Percentiles rank a stretch among this genome's conserved stretches.
Evolutionary conservation across 1,284 basidiomycete species (phyloP).

Genomic region (Bjerkandera adusta): DNA sequence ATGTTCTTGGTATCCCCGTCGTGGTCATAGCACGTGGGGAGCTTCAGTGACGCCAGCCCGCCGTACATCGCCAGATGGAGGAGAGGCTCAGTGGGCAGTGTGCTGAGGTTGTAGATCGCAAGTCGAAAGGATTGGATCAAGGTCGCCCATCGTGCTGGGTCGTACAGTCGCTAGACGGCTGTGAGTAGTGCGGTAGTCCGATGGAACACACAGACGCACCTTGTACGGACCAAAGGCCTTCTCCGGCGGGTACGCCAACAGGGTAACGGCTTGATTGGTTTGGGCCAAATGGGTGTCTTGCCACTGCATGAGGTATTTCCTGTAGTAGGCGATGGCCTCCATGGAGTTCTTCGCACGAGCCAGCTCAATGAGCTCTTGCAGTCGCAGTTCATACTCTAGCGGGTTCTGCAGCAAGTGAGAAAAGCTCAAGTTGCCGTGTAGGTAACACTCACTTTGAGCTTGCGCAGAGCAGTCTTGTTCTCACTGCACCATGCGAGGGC

Average conservation of each 20-base stretch:
- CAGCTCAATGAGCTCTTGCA: constrained; percentile 97
- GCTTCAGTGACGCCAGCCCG: constrained; percentile 84
- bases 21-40: constrained; percentile 71
- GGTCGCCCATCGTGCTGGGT: constrained; percentile 69
- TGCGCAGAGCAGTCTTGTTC: constrained; percentile 89
- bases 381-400: constrained; percentile 91
- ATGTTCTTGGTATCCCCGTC: constrained; percentile 70
- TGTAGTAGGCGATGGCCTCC: constrained; percentile 85
- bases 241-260: constrained; percentile 71
- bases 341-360: constrained; percentile 63
- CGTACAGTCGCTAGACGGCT: constrained; percentile 70
- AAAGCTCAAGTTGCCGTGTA: constrained; percentile 4
- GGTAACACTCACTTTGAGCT: constrained; percentile 77
- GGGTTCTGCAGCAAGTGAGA: constrained; percentile 60
- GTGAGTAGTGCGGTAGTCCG: not conserved
- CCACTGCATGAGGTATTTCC: constrained; percentile 83
- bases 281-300: constrained; percentile 76
- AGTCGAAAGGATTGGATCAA: constrained; percentile 79
- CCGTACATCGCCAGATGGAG: constrained; percentile 86
- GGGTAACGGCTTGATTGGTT: constrained; percentile 73
- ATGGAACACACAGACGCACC: constrained; percentile 33
- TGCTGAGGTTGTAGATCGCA: constrained; percentile 84
- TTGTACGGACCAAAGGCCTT: constrained; percentile 73
- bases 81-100: constrained; percentile 82
- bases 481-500: constrained; percentile 96